phyloP scores from a whole-genome alignment of 768 basidiomycete genomes.

The Macrolepiota fuliginosa region DNA sequence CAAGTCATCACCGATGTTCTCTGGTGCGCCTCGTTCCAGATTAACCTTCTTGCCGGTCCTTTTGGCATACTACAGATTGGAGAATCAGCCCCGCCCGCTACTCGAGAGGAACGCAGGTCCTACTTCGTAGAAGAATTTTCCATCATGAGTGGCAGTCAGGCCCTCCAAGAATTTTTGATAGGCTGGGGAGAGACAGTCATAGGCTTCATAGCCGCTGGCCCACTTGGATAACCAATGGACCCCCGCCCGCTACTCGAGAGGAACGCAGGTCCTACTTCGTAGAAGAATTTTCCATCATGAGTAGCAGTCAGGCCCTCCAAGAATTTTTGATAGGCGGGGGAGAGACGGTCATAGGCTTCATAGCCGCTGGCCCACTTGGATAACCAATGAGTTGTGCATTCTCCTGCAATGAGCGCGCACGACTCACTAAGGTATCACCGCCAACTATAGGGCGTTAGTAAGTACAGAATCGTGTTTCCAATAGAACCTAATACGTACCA shows the following conservation, averaged over 20 bases:
- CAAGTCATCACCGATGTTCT: conserved; percentile 47
- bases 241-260: too few relatives aligned
- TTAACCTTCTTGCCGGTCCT: conserved; percentile 21
- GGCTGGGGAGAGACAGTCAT: conserved; percentile 58
- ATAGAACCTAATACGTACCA: conserved; percentile 19
- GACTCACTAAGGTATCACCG: conserved; percentile 38
- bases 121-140: not conserved
- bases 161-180: conserved; percentile 54
- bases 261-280: too few relatives aligned
- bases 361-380: conserved; percentile 36
- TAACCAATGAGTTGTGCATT: not conserved
- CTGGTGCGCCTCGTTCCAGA: conserved; percentile 45
- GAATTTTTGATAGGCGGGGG: conserved; percentile 49
- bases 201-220: conserved; percentile 55
- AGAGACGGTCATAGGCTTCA: conserved; percentile 64
- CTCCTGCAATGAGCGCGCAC: conserved; percentile 20
- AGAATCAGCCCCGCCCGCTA: too few relatives aligned
- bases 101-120: too few relatives aligned
- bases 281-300: conserved; percentile 33
- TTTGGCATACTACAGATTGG: not conserved
- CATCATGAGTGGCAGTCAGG: conserved; percentile 54
- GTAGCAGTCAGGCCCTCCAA: conserved; percentile 58
- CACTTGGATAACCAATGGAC: not conserved
- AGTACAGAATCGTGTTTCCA: not conserved
- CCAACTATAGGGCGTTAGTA: conserved; percentile 24